These are phyloP conservation scores for Turnera subulata DNA, from an alignment of 345 rosid species.

Conservation along the genomic window DNA sequence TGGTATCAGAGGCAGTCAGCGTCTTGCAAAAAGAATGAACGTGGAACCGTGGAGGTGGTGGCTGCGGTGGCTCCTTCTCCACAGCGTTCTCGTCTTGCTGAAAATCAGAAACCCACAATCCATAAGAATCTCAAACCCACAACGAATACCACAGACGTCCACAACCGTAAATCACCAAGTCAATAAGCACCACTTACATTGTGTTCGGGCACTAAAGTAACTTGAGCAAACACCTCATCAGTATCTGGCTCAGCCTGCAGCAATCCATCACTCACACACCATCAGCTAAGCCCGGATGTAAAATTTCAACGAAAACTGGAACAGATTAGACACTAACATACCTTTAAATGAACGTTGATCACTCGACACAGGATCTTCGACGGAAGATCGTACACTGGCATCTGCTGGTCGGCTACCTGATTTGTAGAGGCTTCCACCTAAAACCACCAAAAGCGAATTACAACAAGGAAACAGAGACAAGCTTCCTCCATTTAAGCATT, in stretches of 20 bases:
- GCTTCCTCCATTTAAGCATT: neutral
- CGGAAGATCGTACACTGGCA: conserved; percentile 43
- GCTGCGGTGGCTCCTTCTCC: conserved; percentile 27
- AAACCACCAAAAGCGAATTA: conserved; percentile 1
- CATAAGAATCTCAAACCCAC: neutral
- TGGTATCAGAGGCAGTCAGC: conserved; percentile 61
- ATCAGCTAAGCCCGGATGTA: neutral
- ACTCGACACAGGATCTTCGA: conserved; percentile 46
- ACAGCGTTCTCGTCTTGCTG: conserved; percentile 36
- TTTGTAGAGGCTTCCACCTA: conserved; percentile 53
- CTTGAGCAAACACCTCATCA: conserved; percentile 56
- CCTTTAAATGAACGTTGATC: conserved; percentile 39
- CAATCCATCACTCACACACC: neutral
- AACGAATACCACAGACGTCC: neutral
- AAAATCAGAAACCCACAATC: neutral
- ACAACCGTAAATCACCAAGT: neutral
- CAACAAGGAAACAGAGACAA: neutral
- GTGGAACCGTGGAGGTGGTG: conserved; percentile 29
- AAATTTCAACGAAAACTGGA: neutral
- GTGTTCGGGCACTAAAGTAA: conserved; percentile 38
- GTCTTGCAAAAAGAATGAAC: conserved; percentile 52
- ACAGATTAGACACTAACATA: conserved; percentile 5
- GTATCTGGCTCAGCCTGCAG: conserved; percentile 53
- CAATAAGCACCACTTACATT: conserved; percentile 34
- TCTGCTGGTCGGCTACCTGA: conserved; percentile 38